A percentile compares a stretch with the other conserved stretches of the same genome.
phyloP scores from a whole-genome alignment of 1,284 basidiomycete genomes.

The Marasmius tenuissimus region DNA sequence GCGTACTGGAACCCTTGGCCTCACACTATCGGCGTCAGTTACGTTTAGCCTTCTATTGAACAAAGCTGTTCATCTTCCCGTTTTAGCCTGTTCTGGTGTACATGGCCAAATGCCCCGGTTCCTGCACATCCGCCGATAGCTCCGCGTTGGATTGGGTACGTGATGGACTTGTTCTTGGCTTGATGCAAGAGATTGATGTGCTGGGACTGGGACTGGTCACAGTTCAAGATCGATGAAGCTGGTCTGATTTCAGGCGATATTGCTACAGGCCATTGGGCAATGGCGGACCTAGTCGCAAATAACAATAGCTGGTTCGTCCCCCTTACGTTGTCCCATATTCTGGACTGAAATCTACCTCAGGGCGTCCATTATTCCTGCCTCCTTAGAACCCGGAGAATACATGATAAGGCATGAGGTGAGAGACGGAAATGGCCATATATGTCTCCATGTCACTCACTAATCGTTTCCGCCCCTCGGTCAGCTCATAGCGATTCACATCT shows the following conservation, averaged over 20 bases:
- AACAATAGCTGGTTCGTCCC: conserved; percentile 30
- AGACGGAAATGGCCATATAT: background rate
- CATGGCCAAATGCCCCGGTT: conserved; percentile 34
- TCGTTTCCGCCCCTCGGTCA: conserved; percentile 4
- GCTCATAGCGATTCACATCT: conserved; percentile 32
- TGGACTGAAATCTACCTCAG: conserved; percentile 2
- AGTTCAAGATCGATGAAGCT: conserved; percentile 41
- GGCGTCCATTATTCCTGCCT: conserved; percentile 35
- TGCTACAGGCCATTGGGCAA: conserved; percentile 29
- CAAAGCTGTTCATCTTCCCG: background rate
- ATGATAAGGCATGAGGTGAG: conserved; percentile 34
- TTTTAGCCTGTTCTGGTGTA: conserved; percentile 32
- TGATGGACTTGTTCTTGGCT: background rate
- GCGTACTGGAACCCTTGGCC: conserved; percentile 37
- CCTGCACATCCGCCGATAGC: conserved; percentile 33
- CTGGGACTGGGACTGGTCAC: background rate
- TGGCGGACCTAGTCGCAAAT: conserved; percentile 33
- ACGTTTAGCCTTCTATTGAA: conserved; percentile 18
- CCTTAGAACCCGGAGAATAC: conserved; percentile 35
- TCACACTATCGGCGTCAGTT: conserved; percentile 32
- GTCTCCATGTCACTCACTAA: background rate
- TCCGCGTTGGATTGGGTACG: conserved; percentile 34
- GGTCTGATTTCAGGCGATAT: conserved; percentile 37
- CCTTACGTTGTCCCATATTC: background rate
- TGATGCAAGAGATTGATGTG: background rate